Percentiles rank a stretch among this genome's conserved stretches.
Evolutionary conservation across 768 basidiomycete species (phyloP).

Genomic region (Coprinopsis sp.): DNA sequence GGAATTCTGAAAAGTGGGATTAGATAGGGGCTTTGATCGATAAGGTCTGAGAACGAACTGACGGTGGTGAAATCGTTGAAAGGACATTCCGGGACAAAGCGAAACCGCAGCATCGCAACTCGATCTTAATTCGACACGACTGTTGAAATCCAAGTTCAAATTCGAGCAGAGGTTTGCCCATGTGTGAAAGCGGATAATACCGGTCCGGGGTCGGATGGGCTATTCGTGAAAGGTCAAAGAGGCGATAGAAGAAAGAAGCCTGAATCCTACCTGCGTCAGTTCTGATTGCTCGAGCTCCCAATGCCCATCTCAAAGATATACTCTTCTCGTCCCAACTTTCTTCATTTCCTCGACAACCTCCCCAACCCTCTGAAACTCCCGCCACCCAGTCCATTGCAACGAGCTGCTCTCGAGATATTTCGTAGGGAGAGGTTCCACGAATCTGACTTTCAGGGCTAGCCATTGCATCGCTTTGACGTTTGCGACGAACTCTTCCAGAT

Average conservation of each 20-base stretch:
- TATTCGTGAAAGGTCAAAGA: too few relatives aligned
- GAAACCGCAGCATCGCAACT: background rate
- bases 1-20: constrained; percentile 40
- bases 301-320: constrained; percentile 64
- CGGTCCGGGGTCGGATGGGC: background rate
- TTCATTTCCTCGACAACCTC: constrained; percentile 69
- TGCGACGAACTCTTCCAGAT: constrained; percentile 58
- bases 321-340: constrained; percentile 46
- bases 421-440: constrained; percentile 43
- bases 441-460: constrained; percentile 63
- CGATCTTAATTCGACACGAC: too few relatives aligned
- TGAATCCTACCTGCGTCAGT: background rate
- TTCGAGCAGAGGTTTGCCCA: too few relatives aligned
- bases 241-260: too few relatives aligned
- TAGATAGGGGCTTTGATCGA: background rate
- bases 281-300: constrained; percentile 29
- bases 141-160: too few relatives aligned
- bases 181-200: background rate
- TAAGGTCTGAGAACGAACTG: constrained; percentile 10
- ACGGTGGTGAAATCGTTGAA: constrained; percentile 44
- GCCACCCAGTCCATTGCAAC: constrained; percentile 42
- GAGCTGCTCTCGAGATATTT: constrained; percentile 1
- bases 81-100: background rate
- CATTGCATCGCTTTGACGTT: constrained; percentile 77
- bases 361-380: constrained; percentile 63